phyloP scores from a whole-genome alignment of 1,284 basidiomycete genomes.

The Austroboletus niveus region DNA sequence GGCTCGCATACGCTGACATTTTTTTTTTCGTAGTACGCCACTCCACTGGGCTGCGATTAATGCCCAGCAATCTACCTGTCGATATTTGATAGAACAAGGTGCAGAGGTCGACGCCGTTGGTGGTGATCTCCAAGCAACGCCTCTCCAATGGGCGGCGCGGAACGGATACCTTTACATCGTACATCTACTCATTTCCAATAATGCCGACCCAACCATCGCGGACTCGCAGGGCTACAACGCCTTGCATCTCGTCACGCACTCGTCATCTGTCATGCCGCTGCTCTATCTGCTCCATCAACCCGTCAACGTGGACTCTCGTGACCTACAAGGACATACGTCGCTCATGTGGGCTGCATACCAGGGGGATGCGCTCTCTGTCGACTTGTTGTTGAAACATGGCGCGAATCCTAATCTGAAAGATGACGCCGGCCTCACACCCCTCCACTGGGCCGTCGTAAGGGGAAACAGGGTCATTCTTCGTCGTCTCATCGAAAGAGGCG shows the following conservation, averaged over 20 bases:
- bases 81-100: conserved; percentile 87
- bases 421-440: conserved; percentile 81
- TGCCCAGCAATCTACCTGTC: conserved; percentile 77
- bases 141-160: conserved; percentile 96
- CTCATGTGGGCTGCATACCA: conserved; percentile 99
- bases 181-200: conserved; percentile 84
- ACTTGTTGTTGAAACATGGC: conserved; percentile 86
- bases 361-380: conserved; percentile 94
- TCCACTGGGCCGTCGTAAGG: conserved; percentile 99
- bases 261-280: conserved; percentile 90
- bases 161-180: conserved; percentile 96
- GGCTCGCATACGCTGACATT: conserved; percentile 5
- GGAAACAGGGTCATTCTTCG: conserved; percentile 88
- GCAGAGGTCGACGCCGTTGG: conserved; percentile 94
- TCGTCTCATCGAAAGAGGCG: conserved; percentile 81
- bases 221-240: conserved; percentile 98
- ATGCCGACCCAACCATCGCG: conserved; percentile 87
- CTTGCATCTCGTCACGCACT: conserved; percentile 93
- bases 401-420: conserved; percentile 79
- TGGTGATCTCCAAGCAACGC: conserved; percentile 93
- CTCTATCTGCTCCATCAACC: conserved; percentile 92
- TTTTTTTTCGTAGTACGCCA: conserved; percentile 51
- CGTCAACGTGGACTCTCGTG: conserved; percentile 83
- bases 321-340: conserved; percentile 91
- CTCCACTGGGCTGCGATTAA: conserved; percentile 98